Percentiles rank a stretch among this genome's conserved stretches.
These are phyloP conservation scores for Quercus phellos DNA, from an alignment of 331 rosid genomes.

Conservation along the genomic window DNA sequence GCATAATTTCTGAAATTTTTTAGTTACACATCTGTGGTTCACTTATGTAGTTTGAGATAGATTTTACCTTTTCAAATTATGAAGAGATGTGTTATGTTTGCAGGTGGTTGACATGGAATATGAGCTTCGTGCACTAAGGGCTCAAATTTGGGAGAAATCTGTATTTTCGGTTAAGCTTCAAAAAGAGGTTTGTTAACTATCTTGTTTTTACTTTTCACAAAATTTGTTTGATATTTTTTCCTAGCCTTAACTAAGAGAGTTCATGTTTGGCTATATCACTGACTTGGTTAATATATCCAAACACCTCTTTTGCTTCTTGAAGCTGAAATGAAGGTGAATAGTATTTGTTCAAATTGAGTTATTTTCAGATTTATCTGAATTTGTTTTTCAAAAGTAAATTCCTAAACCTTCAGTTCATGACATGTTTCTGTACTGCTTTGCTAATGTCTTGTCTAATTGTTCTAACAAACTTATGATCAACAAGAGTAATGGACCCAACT, in stretches of 20 bases:
- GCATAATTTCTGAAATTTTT: neutral
- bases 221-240: neutral
- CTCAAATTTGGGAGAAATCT: conserved; percentile 82
- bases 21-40: neutral
- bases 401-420: neutral
- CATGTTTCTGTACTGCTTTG: neutral
- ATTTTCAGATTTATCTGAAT: neutral
- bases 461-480: neutral
- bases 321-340: neutral
- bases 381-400: neutral
- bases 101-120: conserved; percentile 93
- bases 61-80: conserved; percentile 7
- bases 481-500: neutral
- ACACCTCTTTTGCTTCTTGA: neutral
- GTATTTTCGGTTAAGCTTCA: conserved; percentile 76
- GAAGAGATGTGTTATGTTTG: conserved; percentile 19
- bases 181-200: conserved; percentile 65
- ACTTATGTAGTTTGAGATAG: neutral
- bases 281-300: neutral
- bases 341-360: neutral
- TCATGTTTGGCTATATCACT: neutral
- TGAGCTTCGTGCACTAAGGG: conserved; percentile 81
- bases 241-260: neutral
- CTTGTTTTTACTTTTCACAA: conserved; percentile 6
- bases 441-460: neutral